Conservation (phyloP, 2,329 filamentous ascomycete genomes). For the Neoscytalidium dimidiatum region DNA sequence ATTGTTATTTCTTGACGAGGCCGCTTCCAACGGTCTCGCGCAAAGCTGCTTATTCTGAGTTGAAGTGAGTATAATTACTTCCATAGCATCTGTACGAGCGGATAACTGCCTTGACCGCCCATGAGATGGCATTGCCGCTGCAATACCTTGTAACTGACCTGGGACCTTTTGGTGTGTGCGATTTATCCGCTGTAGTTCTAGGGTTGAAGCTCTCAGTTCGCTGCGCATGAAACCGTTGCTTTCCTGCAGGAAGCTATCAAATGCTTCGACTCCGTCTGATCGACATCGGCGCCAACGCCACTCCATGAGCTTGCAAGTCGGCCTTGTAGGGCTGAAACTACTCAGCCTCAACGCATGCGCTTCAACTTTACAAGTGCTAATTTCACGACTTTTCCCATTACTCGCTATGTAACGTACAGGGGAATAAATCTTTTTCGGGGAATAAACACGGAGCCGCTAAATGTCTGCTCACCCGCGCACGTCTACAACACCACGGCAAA, state of each 20-base stretch:
- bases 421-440: conserved; percentile 17
- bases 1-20: too few species aligned
- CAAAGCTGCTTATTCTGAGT: too few species aligned
- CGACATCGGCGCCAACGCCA: not conserved
- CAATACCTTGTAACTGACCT: too few species aligned
- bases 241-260: not conserved
- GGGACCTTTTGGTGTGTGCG: too few species aligned
- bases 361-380: not conserved
- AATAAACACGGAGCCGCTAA: conserved; percentile 16
- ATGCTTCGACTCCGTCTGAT: not conserved
- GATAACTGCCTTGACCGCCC: too few species aligned
- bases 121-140: too few species aligned
- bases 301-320: not conserved
- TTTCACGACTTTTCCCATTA: conserved; percentile 17
- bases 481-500: conserved; percentile 6
- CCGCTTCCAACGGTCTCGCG: too few species aligned
- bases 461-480: conserved; percentile 12
- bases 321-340: conserved; percentile 12
- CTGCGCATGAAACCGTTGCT: not conserved
- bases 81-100: too few species aligned
- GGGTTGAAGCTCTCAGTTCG: too few species aligned
- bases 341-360: conserved; percentile 3
- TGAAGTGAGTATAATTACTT: too few species aligned
- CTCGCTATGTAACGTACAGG: conserved; percentile 16
- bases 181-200: too few species aligned